A percentile compares a stretch with the other conserved stretches of the same genome.
These are phyloP conservation scores for Wickerhamiella parazyma DNA, from an alignment of 805 yeast genomes.

Conservation along the genomic window DNA sequence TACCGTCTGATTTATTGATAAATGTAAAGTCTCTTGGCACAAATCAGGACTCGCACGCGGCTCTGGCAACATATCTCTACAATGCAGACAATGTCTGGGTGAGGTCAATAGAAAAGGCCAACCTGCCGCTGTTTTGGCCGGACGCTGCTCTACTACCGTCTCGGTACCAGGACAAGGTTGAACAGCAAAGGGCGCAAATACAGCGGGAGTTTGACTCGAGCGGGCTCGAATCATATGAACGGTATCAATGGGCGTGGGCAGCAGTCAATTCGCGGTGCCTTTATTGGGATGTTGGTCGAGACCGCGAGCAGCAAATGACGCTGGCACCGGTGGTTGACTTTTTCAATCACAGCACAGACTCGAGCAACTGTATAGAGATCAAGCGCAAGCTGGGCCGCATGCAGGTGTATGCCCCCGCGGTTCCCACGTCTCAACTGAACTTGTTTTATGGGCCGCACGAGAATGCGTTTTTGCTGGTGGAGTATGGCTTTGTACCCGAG, in stretches of 20 bases:
- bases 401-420: constrained; percentile 32
- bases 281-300: constrained; percentile 53
- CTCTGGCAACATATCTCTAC: constrained; percentile 2
- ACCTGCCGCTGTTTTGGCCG: constrained; percentile 33
- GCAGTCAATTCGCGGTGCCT: constrained; percentile 86
- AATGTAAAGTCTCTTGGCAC: constrained; percentile 1
- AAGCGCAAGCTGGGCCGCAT: constrained; percentile 41
- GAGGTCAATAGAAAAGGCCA: not conserved
- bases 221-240: not conserved
- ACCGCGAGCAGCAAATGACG: constrained; percentile 59
- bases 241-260: constrained; percentile 62
- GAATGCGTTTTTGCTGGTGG: constrained; percentile 67
- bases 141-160: constrained; percentile 14
- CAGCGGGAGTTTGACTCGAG: not conserved
- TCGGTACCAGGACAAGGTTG: constrained; percentile 13
- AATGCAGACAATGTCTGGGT: not conserved
- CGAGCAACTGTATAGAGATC: constrained; percentile 16
- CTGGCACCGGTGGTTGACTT: constrained; percentile 87
- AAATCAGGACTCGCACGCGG: not conserved
- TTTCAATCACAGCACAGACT: constrained; percentile 48
- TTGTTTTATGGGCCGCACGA: constrained; percentile 82
- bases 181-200: constrained; percentile 13
- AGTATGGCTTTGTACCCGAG: constrained; percentile 65
- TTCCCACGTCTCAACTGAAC: constrained; percentile 35
- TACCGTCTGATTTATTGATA: not conserved